Base-by-base conservation (phyloP, 345 rosid genomes). In the Camelina sativa region DNA sequence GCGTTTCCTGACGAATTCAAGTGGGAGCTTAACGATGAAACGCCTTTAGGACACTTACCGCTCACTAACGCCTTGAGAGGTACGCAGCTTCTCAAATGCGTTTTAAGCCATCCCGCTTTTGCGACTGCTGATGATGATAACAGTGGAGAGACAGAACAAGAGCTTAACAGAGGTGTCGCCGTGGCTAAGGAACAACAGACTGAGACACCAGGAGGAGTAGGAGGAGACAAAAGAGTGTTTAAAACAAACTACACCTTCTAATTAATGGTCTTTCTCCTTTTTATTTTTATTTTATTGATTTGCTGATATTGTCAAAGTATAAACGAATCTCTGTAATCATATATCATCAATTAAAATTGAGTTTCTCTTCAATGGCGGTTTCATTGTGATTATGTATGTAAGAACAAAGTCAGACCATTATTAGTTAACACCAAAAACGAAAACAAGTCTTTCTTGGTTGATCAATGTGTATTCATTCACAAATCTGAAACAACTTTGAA, bases 41-140 rank as follows among this genome's bases (percentile, higher is more conserved):
- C 89, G 9, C 96, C 99, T 4, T 78, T 82, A 25, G 99, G 97
- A 3, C 99, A 95, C 55, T 67, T 95, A 84, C 99, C 99, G 11
- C 79, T 95, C 53, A 95, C 99, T 1, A 95, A 95, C 76, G 97
- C 99, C 2, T 82, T 95, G 7, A 82, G 99, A 71, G 99, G 99
- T 11, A 90, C 88, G 4, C 97, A 79, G 80, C 72, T 95, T 77
- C 79, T 95, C n/a, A 86, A 38, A 60, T 34, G 85, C 66, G 81
- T 95, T 63, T 79, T 95, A 7, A 90, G 63, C 59, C 99, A 95
- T 78, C 97, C 96, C 0, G 97, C 97, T 43, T 95, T 95, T 82
- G 85, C 63, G 66, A 38, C 55, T 0, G 82, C 52, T 22, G 88
- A 76, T 20, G 89, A 77, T 20, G 87, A 79, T 48, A 79, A 66